phyloP scores from a whole-genome alignment of 2,329 filamentous ascomycete species.

The Pseudovirgaria hyperparasitica region DNA sequence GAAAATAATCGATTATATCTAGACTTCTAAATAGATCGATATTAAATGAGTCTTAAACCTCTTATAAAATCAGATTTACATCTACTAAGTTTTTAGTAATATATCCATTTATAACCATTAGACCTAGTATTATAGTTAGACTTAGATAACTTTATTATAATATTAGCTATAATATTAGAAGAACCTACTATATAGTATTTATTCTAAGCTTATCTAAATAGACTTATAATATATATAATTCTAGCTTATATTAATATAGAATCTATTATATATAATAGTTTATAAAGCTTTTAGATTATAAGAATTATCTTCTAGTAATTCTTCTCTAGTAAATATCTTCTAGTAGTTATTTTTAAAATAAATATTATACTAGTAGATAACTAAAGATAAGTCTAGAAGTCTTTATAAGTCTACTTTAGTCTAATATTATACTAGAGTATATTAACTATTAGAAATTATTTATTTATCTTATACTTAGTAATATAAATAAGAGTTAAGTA shows the following conservation, averaged over 20 bases:
- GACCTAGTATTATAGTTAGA: too few species aligned
- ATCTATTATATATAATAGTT: constrained; percentile 3
- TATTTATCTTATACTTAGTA: constrained; percentile 4
- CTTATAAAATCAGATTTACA: too few species aligned
- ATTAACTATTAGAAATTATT: constrained; percentile 6
- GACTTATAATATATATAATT: constrained; percentile 6
- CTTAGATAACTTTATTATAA: too few species aligned
- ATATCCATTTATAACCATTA: too few species aligned
- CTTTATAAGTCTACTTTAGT: constrained; percentile 6
- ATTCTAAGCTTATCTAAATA: constrained; percentile 7
- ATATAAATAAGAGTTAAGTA: constrained; percentile 5
- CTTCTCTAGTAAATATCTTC: neutral
- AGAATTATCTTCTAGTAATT: constrained; percentile 1
- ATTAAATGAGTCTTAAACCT: too few species aligned
- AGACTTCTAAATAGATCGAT: too few species aligned
- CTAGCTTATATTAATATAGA: constrained; percentile 4
- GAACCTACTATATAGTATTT: constrained; percentile 4
- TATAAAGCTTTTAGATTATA: constrained; percentile 1
- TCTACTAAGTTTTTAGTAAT: too few species aligned
- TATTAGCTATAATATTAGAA: too few species aligned
- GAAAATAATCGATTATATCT: too few species aligned
- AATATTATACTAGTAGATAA: constrained; percentile 5
- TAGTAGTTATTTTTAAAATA: constrained; percentile 2
- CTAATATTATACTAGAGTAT: constrained; percentile 4
- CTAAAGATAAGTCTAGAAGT: too few species aligned